These are phyloP conservation scores for Ceratocystis alfenasii DNA, from an alignment of 2,329 filamentous ascomycete species.

Conservation along the genomic window DNA sequence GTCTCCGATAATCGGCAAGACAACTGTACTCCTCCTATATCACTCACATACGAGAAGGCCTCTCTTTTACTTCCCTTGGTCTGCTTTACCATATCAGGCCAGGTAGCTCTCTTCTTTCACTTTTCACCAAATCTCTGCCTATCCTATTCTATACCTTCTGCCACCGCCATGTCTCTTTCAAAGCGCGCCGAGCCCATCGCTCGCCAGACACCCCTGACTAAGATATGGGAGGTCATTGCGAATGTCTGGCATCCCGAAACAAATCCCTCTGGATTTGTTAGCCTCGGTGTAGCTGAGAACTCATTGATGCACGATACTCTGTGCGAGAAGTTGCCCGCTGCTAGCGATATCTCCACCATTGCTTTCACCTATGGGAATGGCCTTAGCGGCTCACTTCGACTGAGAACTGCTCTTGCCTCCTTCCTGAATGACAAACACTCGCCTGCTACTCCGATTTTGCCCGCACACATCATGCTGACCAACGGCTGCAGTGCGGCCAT, in stretches of 20 bases:
- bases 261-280: constrained; percentile 37
- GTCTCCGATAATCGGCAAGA: background rate
- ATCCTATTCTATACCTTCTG: background rate
- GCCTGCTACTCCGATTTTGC: constrained; percentile 27
- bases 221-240: constrained; percentile 35
- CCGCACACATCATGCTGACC: constrained; percentile 30
- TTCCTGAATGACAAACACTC: constrained; percentile 32
- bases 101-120: background rate
- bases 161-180: constrained; percentile 25
- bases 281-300: constrained; percentile 43
- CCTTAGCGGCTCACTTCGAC: constrained; percentile 30
- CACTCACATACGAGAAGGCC: background rate
- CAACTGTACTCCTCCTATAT: too few relatives aligned
- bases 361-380: constrained; percentile 35
- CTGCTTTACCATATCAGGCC: background rate
- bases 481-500: constrained; percentile 35
- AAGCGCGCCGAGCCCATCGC: constrained; percentile 27
- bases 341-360: constrained; percentile 28
- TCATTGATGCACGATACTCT: constrained; percentile 39
- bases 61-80: background rate
- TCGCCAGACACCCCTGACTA: constrained; percentile 26
- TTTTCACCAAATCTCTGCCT: background rate
- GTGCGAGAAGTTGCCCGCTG: constrained; percentile 32
- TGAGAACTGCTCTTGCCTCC: constrained; percentile 28
- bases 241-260: constrained; percentile 34